Evolutionary conservation across 2,329 filamentous ascomycete species (phyloP), one percentile per base, ranked within the genome.

Genomic region (Fusarium scirpi): DNA sequence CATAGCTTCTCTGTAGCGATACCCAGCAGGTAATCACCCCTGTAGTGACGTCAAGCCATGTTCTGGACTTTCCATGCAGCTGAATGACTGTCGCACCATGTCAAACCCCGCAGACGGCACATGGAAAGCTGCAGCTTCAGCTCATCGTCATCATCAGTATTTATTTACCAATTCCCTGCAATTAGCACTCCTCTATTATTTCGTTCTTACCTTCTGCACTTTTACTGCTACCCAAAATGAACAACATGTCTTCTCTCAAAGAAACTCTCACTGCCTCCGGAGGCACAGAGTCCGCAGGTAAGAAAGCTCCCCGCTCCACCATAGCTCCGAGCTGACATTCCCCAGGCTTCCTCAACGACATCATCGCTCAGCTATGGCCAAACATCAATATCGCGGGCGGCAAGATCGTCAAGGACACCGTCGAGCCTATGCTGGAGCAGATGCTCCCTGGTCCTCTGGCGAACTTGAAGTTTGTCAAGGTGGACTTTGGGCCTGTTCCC

Each of bases 351-450:
- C 59, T 75, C 41, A 75, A 74, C 59, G 71, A 74, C 54, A 75
- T 75, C 29, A 32, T 75, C 44, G 73, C 73, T 7, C 73, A 75
- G 30, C 57, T 75, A 38, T 75, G 73, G 73, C 71, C 73, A 32
- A 75, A 75, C 47, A 75, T 75, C 65, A 75, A 70, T n/a, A 63
- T 75, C 22, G 73, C 73, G 8, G 73, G 71, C 30, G 63, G 67
- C 51, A 61, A 61, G 38, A 75, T 75, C 20, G 48, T 74, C 59
- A 75, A 74, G 48, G 53, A 75, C 18, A 32, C 62, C 0, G 73
- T 75, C 22, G 73, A 75, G n/a, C 73, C 73, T 6, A 75, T 75
- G 62, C 68, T 75, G 0, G 60, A 53, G 2, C 55, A 70, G 16
- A 75, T 73, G 71, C 70, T 75, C 7, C 73, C 73, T 8, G 73